Evolutionary conservation across 2,329 filamentous ascomycete genomes (phyloP).

Genomic region (Drechslerella coelobrocha): DNA sequence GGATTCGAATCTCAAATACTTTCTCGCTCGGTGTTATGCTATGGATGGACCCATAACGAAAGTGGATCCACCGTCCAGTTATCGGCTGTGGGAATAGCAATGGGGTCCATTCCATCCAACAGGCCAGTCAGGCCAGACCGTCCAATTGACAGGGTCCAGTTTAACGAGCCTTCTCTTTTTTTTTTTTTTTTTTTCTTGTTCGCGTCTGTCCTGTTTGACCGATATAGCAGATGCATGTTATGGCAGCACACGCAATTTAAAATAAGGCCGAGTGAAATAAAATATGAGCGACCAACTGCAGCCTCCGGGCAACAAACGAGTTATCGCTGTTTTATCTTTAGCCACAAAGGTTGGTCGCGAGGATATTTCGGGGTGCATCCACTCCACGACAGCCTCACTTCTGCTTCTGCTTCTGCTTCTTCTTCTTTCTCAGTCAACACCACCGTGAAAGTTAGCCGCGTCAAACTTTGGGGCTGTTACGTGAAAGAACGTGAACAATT

Average conservation of each 20-base stretch:
- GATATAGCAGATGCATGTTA: too few species aligned
- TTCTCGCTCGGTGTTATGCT: neutral
- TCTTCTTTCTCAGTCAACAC: neutral
- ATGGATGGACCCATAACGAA: neutral
- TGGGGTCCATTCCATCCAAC: constrained; percentile 1
- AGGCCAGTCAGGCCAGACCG: constrained; percentile 1
- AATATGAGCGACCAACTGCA: neutral
- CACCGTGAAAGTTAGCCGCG: neutral
- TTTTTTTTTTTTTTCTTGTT: neutral
- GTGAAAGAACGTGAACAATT: too few species aligned
- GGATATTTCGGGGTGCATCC: too few species aligned
- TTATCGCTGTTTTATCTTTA: constrained; percentile 1
- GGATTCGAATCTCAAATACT: neutral
- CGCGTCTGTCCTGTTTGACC: too few species aligned
- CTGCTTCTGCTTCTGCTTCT: too few species aligned
- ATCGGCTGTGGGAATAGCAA: too few species aligned
- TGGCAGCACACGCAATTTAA: too few species aligned
- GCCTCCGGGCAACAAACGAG: neutral
- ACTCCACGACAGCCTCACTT: too few species aligned
- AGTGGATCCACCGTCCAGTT: too few species aligned
- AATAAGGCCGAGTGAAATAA: too few species aligned
- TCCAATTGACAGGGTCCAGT: neutral
- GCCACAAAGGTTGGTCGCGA: neutral
- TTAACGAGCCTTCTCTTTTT: neutral
- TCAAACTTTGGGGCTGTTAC: neutral